phyloP scores from a whole-genome alignment of 805 yeast species.

The Torulaspora microellipsoides region DNA sequence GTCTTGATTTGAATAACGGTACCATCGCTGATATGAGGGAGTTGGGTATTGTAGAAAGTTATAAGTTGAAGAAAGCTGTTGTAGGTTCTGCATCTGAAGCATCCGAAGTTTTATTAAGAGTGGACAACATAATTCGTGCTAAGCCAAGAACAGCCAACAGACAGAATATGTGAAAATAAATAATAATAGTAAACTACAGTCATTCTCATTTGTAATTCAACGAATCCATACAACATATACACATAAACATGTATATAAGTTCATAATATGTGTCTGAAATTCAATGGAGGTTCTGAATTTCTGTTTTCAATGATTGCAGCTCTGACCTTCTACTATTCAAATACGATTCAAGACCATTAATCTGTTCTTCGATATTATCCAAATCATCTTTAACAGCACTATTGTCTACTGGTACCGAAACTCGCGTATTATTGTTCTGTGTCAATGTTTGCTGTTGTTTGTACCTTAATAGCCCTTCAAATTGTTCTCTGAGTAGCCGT shows the following conservation, averaged over 20 bases:
- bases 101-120: constrained; percentile 90
- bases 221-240: too few species aligned
- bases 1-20: constrained; percentile 83
- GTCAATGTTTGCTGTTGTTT: constrained; percentile 57
- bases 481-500: constrained; percentile 50
- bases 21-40: constrained; percentile 90
- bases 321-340: constrained; percentile 58
- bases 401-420: constrained; percentile 32
- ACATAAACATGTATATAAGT: too few species aligned
- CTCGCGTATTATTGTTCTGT: constrained; percentile 31
- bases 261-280: too few species aligned
- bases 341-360: constrained; percentile 65
- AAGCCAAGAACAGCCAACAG: constrained; percentile 96
- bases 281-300: constrained; percentile 31
- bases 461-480: constrained; percentile 76
- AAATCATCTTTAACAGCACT: constrained; percentile 57
- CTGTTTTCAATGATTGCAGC: constrained; percentile 44
- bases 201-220: too few species aligned
- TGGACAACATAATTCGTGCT: constrained; percentile 94
- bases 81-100: constrained; percentile 97
- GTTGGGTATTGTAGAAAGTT: constrained; percentile 87
- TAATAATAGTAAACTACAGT: too few species aligned
- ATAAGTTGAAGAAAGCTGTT: constrained; percentile 86
- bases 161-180: constrained; percentile 35
- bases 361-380: constrained; percentile 71